phyloP scores from a whole-genome alignment of 2,329 filamentous ascomycete species.

The Alternaria panax region DNA sequence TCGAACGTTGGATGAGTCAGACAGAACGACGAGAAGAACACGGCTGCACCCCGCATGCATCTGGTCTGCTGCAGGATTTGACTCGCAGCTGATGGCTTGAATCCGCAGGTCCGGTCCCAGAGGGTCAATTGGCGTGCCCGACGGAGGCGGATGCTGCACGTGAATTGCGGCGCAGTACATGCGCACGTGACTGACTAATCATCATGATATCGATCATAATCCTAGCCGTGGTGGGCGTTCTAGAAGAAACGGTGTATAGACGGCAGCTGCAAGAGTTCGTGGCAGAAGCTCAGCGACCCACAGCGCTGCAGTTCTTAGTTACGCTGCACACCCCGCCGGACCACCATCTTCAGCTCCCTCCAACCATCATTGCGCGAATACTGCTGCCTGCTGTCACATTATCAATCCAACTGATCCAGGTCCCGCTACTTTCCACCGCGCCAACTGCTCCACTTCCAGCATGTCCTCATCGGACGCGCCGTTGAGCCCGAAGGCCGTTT shows the following conservation, averaged over 20 bases:
- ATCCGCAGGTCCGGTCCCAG: constrained; percentile 19
- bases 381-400: constrained; percentile 20
- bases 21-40: constrained; percentile 35
- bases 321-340: constrained; percentile 25
- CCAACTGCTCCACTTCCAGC: constrained; percentile 21
- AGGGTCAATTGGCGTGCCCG: background rate
- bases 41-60: constrained; percentile 37
- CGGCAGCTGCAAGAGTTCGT: constrained; percentile 11
- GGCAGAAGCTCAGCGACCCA: constrained; percentile 22
- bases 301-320: constrained; percentile 12
- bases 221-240: background rate
- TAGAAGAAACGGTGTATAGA: constrained; percentile 3
- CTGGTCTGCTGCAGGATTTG: constrained; percentile 26
- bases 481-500: constrained; percentile 61
- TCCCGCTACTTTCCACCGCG: constrained; percentile 10
- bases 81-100: constrained; percentile 29
- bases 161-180: constrained; percentile 9
- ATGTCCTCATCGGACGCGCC: constrained; percentile 22
- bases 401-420: constrained; percentile 12
- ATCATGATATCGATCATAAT: background rate
- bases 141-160: constrained; percentile 6
- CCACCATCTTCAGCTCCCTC: constrained; percentile 23
- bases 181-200: constrained; percentile 19
- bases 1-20: constrained; percentile 29
- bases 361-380: constrained; percentile 26